Evolutionary conservation across 495 filamentous ascomycete species (phyloP).

Genomic region (Articulospora tetracladia): DNA sequence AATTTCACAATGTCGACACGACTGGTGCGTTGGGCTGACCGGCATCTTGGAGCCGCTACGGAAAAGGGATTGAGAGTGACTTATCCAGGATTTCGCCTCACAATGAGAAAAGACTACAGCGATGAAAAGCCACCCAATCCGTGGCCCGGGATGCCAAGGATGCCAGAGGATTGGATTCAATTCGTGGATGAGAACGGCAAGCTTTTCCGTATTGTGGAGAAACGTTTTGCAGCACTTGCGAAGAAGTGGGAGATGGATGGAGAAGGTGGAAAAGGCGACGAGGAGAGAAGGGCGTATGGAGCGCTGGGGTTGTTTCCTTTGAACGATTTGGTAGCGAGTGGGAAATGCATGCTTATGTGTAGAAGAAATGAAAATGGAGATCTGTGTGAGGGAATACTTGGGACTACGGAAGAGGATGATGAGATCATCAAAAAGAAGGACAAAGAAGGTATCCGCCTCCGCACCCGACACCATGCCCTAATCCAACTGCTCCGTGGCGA

Average conservation of each 20-base stretch:
- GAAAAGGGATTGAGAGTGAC: slow-evolving; percentile 13
- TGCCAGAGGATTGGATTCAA: slow-evolving; percentile 1
- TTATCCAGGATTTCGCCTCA: slow-evolving; percentile 6
- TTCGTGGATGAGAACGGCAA: slow-evolving; percentile 1
- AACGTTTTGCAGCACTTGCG: background rate
- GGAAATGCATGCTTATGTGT: background rate
- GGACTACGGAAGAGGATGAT: background rate
- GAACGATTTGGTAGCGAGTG: background rate
- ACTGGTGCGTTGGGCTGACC: too few species aligned
- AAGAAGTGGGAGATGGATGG: slow-evolving; percentile 1
- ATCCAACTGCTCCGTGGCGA: background rate
- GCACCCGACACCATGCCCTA: background rate
- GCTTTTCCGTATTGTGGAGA: slow-evolving; percentile 2
- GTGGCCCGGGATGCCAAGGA: slow-evolving; percentile 3
- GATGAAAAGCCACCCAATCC: slow-evolving; percentile 6
- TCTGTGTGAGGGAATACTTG: background rate
- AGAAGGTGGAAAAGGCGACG: too few species aligned
- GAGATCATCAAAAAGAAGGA: background rate
- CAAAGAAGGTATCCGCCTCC: background rate
- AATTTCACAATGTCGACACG: too few species aligned
- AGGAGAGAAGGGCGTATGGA: background rate
- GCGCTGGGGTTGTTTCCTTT: slow-evolving; percentile 6
- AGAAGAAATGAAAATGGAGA: background rate
- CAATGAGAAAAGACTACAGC: background rate
- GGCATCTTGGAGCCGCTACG: too few species aligned